Evolutionary conservation across 1,284 basidiomycete species (phyloP), one percentile per base, ranked within the genome.

Genomic region (Amylostereum areolatum): DNA sequence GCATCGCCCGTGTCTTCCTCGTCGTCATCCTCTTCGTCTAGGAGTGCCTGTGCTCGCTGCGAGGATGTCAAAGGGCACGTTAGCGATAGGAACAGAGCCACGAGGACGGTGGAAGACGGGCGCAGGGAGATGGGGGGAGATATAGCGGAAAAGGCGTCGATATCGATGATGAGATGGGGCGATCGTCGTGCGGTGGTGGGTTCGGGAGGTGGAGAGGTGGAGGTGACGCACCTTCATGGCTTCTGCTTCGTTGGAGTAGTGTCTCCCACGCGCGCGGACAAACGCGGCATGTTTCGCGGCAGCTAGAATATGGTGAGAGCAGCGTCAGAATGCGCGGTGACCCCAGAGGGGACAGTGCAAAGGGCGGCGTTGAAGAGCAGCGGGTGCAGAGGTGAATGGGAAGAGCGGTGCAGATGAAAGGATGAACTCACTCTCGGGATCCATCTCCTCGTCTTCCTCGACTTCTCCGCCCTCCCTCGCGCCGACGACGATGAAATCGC

Each of bases 221-320:
- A 53, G 42, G 40, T 43, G 47, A 52, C 65, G 45, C 61, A 85
- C 87, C 81, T 90, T 91, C 89, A 95, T 92, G 32, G 90, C 92
- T 62, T 92, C 89, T 1, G 90, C 92, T 66, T 95, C 92, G 50
- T 93, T 92, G 3, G 89, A 91, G 62, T 95, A 95, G 66, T 95
- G 92, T 51, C 84, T 74, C 48, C 86, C 88, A 34, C 91, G 78
- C 50, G 89, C 90, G 59, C 81, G 80, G 49, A 92, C 74, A 62
- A 95, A 95, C 41, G 79, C 91, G 29, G 81, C 84, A 62, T 92
- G 89, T 66, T 91, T 91, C 41, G 79, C 86, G 48, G 81, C 83
- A 51, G 89, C 86, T 91, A 57, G 29, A 54, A 50, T 44, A 44
- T n/a, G n/a, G n/a, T n/a, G n/a, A n/a, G 43, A 39, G 32, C 32